Percentiles rank a stretch among this genome's conserved stretches.
Conservation (phyloP, 2,329 filamentous ascomycete genomes). For the Hypoxylon sp. region DNA sequence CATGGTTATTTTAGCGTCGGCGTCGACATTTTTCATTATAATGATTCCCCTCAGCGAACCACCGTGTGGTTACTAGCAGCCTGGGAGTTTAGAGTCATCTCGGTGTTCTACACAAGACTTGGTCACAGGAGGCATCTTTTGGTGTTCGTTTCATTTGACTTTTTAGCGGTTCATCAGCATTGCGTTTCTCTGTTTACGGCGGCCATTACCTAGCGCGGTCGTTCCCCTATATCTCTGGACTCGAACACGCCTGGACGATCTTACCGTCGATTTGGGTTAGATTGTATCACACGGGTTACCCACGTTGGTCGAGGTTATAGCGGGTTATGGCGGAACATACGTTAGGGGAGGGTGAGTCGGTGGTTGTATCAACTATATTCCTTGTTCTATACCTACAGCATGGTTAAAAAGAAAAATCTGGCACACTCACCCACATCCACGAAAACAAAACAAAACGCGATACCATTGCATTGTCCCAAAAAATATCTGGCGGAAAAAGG, state of each 20-base stretch:
- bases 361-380: constrained; percentile 44
- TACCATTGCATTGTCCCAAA: constrained; percentile 43
- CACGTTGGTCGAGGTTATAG: constrained; percentile 15
- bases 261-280: constrained; percentile 24
- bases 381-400: constrained; percentile 39
- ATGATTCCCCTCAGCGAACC: constrained; percentile 50
- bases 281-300: constrained; percentile 8
- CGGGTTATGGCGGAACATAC: constrained; percentile 25
- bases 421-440: constrained; percentile 27
- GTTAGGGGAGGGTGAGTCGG: constrained; percentile 31
- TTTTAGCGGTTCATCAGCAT: constrained; percentile 53
- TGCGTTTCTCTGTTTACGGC: constrained; percentile 45
- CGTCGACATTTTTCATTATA: constrained; percentile 51
- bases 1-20: constrained; percentile 54
- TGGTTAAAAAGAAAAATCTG: constrained; percentile 40
- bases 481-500: constrained; percentile 36
- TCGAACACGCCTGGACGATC: constrained; percentile 25
- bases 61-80: constrained; percentile 48
- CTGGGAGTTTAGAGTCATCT: constrained; percentile 53
- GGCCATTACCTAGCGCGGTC: constrained; percentile 41
- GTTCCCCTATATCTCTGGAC: constrained; percentile 25
- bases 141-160: constrained; percentile 49
- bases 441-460: constrained; percentile 41
- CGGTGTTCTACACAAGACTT: constrained; percentile 50
- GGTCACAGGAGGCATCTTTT: constrained; percentile 51